Percentiles rank a stretch among this genome's conserved stretches.
phyloP scores from a whole-genome alignment of 2,329 filamentous ascomycete species.

The Colletotrichum musicola region DNA sequence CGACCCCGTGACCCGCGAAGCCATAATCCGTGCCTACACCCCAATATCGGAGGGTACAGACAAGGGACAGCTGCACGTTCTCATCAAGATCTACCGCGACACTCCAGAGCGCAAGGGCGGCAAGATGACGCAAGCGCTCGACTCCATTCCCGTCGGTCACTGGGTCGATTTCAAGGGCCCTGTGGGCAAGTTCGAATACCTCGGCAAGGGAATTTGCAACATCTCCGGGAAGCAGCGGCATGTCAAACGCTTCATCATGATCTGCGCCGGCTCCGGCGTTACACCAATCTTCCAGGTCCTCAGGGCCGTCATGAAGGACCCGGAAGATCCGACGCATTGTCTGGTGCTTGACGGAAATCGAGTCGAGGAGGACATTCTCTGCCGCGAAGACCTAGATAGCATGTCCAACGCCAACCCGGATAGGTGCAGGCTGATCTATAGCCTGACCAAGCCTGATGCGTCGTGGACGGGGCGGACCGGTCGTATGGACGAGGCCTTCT shows the following conservation, averaged over 20 bases:
- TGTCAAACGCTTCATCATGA: conserved; percentile 82
- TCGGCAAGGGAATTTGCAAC: conserved; percentile 73
- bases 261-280: conserved; percentile 89
- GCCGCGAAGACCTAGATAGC: conserved; percentile 76
- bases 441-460: conserved; percentile 72
- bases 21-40: conserved; percentile 89
- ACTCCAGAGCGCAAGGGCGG: conserved; percentile 71
- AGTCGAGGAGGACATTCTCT: conserved; percentile 84
- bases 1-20: conserved; percentile 77
- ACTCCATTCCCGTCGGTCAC: conserved; percentile 78
- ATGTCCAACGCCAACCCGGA: conserved; percentile 66
- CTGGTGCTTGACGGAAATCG: conserved; percentile 85
- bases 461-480: conserved; percentile 78
- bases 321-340: conserved; percentile 74
- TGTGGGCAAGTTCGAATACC: conserved; percentile 86
- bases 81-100: conserved; percentile 86
- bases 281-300: conserved; percentile 93
- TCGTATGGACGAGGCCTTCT: conserved; percentile 72
- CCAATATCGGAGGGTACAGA: conserved; percentile 76
- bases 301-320: conserved; percentile 77
- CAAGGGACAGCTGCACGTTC: conserved; percentile 76
- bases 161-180: conserved; percentile 89
- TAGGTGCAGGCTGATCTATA: conserved; percentile 75
- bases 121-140: conserved; percentile 85
- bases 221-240: conserved; percentile 68